Percentiles rank a stretch among this genome's conserved stretches.
phyloP scores from a whole-genome alignment of 169 alveolate genomes.

The Plasmodium adleri region DNA sequence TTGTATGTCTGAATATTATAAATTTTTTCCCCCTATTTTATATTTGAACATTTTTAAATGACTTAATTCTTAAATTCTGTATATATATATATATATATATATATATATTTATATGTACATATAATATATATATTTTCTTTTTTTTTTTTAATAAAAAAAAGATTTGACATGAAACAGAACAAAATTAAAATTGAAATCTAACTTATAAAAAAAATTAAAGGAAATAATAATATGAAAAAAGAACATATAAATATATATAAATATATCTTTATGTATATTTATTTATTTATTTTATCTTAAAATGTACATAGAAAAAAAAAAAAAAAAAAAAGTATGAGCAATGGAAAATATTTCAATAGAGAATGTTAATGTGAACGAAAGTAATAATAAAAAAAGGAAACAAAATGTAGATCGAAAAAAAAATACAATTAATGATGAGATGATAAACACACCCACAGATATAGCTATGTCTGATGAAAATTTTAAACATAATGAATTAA shows the following conservation, averaged over 20 bases:
- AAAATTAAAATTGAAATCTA: background rate
- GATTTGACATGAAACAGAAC: background rate
- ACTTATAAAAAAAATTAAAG: background rate
- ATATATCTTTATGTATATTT: no score
- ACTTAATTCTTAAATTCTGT: no score
- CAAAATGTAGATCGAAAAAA: constrained; percentile 5
- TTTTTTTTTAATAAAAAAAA: no score
- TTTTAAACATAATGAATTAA: background rate
- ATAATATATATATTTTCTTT: no score
- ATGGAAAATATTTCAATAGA: constrained; percentile 27
- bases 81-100: no score
- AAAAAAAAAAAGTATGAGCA: background rate
- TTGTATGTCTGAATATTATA: no score
- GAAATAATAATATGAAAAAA: constrained; percentile 15
- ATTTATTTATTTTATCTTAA: no score
- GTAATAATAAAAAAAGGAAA: constrained; percentile 17
- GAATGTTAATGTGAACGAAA: background rate
- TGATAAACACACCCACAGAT: no score
- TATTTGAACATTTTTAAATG: no score
- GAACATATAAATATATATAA: background rate
- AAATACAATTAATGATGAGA: constrained; percentile 9
- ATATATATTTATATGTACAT: no score
- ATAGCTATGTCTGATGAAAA: background rate
- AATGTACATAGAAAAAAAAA: no score
- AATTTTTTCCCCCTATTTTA: no score